phyloP scores from a whole-genome alignment of 768 basidiomycete species.

The Trametes cingulata region DNA sequence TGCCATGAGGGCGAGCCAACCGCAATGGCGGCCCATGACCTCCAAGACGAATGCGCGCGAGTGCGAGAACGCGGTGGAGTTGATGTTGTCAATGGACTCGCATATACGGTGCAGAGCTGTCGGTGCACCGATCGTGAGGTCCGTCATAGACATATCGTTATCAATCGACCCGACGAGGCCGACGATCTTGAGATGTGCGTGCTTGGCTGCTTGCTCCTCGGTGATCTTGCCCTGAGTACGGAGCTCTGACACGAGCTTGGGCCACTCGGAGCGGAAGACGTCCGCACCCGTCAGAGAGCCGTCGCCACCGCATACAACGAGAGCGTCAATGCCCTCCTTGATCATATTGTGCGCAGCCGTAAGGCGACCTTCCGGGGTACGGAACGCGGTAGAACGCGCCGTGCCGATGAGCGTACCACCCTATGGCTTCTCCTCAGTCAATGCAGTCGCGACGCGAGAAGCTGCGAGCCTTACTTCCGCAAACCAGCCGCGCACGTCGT shows the following conservation, averaged over 20 bases:
- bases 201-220: slow-evolving; percentile 63
- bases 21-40: slow-evolving; percentile 99
- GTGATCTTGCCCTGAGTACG: slow-evolving; percentile 73
- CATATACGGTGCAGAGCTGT: slow-evolving; percentile 97
- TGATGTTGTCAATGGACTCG: slow-evolving; percentile 97
- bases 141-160: slow-evolving; percentile 98
- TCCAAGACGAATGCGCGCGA: slow-evolving; percentile 97
- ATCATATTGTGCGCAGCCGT: slow-evolving; percentile 89
- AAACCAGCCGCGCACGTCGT: slow-evolving; percentile 96
- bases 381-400: slow-evolving; percentile 81
- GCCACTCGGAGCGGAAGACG: slow-evolving; percentile 93
- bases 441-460: neutral
- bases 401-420: slow-evolving; percentile 97
- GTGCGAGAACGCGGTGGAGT: slow-evolving; percentile 93
- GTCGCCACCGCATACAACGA: slow-evolving; percentile 97
- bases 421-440: slow-evolving; percentile 39
- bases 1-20: slow-evolving; percentile 95
- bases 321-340: slow-evolving; percentile 95
- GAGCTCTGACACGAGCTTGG: slow-evolving; percentile 72
- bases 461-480: slow-evolving; percentile 60
- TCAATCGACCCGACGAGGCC: slow-evolving; percentile 99
- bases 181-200: slow-evolving; percentile 90
- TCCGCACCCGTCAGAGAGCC: slow-evolving; percentile 97
- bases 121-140: slow-evolving; percentile 94
- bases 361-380: slow-evolving; percentile 85